Evolutionary conservation across 2,329 filamentous ascomycete species (phyloP).

Genomic region (Trichoderma asperellum): DNA sequence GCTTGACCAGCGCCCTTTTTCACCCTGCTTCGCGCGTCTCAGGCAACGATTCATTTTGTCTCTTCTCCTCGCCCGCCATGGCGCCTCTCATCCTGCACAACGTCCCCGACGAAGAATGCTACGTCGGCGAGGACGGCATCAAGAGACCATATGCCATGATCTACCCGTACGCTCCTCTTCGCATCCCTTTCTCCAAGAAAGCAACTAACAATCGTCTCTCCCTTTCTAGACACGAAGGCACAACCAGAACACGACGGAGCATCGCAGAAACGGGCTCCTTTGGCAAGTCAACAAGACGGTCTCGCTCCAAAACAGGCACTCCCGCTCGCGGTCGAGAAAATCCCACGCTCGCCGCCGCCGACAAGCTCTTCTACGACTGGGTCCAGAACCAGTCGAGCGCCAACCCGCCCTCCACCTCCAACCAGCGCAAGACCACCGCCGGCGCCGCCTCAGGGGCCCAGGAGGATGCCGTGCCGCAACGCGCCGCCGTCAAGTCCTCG

Average conservation of each 20-base stretch:
- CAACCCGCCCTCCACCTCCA: conserved; percentile 30
- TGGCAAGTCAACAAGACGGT: conserved; percentile 67
- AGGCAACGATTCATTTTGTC: neutral
- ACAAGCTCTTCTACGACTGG: conserved; percentile 65
- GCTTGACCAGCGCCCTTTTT: neutral
- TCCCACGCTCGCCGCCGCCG: conserved; percentile 63
- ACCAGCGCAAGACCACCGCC: conserved; percentile 45
- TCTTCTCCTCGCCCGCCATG: conserved; percentile 47
- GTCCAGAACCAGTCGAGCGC: conserved; percentile 52
- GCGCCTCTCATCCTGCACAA: conserved; percentile 69
- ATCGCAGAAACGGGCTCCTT: conserved; percentile 67
- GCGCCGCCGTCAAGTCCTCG: conserved; percentile 43
- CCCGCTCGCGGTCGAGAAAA: conserved; percentile 61
- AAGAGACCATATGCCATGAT: conserved; percentile 69
- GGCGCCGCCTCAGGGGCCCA: conserved; percentile 42
- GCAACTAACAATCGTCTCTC: neutral
- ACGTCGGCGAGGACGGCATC: conserved; percentile 66
- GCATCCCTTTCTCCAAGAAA: neutral
- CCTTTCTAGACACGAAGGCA: conserved; percentile 48
- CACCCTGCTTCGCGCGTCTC: neutral
- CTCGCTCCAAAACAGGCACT: conserved; percentile 64
- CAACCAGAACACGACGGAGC: conserved; percentile 54
- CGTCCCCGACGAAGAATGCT: conserved; percentile 69
- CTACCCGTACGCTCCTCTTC: conserved; percentile 56
- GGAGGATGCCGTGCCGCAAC: conserved; percentile 46